Conservation (phyloP, 225 moss, liverwort and hornwort species). For the Neckera pumila region DNA sequence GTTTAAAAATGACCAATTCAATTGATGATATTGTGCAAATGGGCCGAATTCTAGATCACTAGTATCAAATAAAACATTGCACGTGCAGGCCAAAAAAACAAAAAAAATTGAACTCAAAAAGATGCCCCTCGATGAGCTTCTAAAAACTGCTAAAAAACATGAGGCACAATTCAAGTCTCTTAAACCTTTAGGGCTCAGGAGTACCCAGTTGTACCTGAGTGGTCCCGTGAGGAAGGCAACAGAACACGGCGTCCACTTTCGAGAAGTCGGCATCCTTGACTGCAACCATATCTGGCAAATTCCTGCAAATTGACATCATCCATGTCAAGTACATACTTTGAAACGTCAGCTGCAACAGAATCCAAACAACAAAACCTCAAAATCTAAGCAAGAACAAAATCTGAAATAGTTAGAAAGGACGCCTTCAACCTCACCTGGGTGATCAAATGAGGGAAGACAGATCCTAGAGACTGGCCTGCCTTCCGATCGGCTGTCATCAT, state of each 20-base stretch:
- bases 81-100: too few relatives aligned
- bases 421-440: constrained; percentile 27
- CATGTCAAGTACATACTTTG: neutral
- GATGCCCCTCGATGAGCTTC: neutral
- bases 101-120: neutral
- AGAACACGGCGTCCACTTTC: constrained; percentile 78
- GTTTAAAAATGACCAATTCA: neutral
- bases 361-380: neutral
- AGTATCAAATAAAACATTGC: neutral
- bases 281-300: constrained; percentile 72
- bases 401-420: neutral
- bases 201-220: constrained; percentile 39
- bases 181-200: neutral
- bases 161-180: neutral
- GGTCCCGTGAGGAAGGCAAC: constrained; percentile 93
- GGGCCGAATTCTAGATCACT: neutral
- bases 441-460: constrained; percentile 82
- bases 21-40: neutral
- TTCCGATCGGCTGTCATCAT: constrained; percentile 92
- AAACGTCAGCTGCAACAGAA: neutral
- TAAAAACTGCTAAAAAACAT: neutral
- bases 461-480: constrained; percentile 74
- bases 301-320: constrained; percentile 15
- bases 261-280: constrained; percentile 85
- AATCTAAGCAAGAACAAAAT: neutral